A percentile compares a stretch with the other conserved stretches of the same genome.
phyloP scores from a whole-genome alignment of 805 yeast genomes.

The Metschnikowia gruessii region DNA sequence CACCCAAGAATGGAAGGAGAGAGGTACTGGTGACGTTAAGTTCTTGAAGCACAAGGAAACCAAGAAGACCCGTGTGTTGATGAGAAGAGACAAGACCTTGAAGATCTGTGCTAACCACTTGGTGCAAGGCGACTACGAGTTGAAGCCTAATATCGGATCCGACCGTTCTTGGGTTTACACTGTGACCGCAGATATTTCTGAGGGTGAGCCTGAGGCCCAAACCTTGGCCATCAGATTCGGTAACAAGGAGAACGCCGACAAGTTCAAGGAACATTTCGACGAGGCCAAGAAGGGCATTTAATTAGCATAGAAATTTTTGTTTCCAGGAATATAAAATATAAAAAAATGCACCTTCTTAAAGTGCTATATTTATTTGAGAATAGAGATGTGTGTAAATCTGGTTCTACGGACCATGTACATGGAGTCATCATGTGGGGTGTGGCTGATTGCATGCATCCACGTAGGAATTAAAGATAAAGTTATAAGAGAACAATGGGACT shows the following conservation, averaged over 20 bases:
- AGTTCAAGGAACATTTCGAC: constrained; percentile 90
- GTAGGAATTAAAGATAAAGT: no score
- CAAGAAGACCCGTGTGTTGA: constrained; percentile 81
- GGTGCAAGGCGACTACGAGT: constrained; percentile 73
- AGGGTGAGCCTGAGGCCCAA: constrained; percentile 93
- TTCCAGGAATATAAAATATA: not conserved
- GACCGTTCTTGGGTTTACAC: constrained; percentile 98
- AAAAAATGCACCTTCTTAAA: not conserved
- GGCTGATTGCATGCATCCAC: no score
- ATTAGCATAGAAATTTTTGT: not conserved
- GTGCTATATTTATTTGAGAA: no score
- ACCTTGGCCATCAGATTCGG: constrained; percentile 96
- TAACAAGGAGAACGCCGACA: constrained; percentile 87
- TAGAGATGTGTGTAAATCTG: no score
- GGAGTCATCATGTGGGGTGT: no score
- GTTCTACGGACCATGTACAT: no score
- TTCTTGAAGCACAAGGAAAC: constrained; percentile 85
- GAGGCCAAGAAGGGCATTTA: constrained; percentile 55
- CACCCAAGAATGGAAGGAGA: constrained; percentile 95
- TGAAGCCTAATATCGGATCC: constrained; percentile 92
- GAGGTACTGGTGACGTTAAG: constrained; percentile 98
- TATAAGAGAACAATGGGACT: no score
- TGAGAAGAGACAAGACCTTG: constrained; percentile 99
- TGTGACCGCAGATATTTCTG: constrained; percentile 91
- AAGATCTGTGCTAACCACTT: constrained; percentile 98